Conservation (phyloP, 768 basidiomycete genomes). For the Udeniomyces megalosporus region DNA sequence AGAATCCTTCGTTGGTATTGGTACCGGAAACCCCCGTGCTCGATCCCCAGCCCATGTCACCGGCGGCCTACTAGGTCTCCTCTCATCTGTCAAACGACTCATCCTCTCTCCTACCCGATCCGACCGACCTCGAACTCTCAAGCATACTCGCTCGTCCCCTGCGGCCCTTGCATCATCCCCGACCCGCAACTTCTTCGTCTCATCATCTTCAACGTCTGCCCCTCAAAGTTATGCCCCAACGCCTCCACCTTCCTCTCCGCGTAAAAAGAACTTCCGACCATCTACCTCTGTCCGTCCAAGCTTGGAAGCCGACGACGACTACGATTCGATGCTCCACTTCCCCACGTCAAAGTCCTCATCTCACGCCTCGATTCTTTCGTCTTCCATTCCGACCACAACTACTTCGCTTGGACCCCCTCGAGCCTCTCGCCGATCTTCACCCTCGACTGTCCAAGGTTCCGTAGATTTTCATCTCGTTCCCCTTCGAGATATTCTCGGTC, state of each 20-base stretch:
- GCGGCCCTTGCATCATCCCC: background rate
- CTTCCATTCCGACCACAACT: background rate
- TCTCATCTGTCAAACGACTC: background rate
- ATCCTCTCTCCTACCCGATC: background rate
- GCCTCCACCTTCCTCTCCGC: slow-evolving; percentile 2
- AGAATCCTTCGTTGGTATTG: background rate
- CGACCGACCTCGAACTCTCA: background rate
- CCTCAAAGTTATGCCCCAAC: background rate
- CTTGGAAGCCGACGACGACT: background rate
- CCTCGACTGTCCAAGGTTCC: background rate
- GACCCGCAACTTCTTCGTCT: background rate
- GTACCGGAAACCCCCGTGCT: background rate
- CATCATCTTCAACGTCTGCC: background rate
- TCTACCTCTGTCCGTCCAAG: background rate
- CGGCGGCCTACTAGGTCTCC: background rate
- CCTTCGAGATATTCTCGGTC: slow-evolving; percentile 4
- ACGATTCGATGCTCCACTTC: background rate
- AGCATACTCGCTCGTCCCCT: slow-evolving; percentile 6
- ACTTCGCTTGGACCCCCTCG: background rate
- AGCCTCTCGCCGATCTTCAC: background rate
- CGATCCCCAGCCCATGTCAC: background rate
- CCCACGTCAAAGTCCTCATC: background rate
- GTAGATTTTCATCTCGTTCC: slow-evolving; percentile 14
- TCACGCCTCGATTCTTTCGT: background rate
- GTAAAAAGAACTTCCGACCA: background rate